Percentiles rank a stretch among this genome's conserved stretches.
These are phyloP conservation scores for Magnaporthiopsis poae DNA, from an alignment of 2,329 filamentous ascomycete species.

Conservation along the genomic window DNA sequence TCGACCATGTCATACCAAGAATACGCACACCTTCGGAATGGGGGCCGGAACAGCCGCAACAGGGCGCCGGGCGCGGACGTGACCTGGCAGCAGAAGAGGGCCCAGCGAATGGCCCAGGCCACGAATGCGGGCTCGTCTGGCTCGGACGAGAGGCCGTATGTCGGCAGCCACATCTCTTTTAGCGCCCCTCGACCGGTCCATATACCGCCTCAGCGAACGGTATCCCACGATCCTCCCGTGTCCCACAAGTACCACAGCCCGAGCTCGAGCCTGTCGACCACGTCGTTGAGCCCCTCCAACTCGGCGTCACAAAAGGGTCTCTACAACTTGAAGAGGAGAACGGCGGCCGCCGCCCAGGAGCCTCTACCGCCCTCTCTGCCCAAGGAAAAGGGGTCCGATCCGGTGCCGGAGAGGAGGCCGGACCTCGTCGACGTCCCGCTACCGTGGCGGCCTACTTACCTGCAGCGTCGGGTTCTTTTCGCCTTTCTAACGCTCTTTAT, in stretches of 20 bases:
- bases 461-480: slow-evolving; percentile 22
- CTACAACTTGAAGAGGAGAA: background rate
- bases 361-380: background rate
- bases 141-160: slow-evolving; percentile 16
- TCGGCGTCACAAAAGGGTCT: slow-evolving; percentile 15
- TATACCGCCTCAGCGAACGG: background rate
- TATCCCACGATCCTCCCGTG: background rate
- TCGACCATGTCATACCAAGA: slow-evolving; percentile 17
- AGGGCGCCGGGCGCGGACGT: slow-evolving; percentile 4
- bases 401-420: slow-evolving; percentile 12
- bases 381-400: background rate
- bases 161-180: slow-evolving; percentile 15
- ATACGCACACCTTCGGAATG: slow-evolving; percentile 15
- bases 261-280: slow-evolving; percentile 13
- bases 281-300: slow-evolving; percentile 16
- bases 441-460: slow-evolving; percentile 27
- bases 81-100: background rate
- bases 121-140: background rate
- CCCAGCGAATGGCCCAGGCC: background rate
- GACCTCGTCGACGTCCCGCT: slow-evolving; percentile 20
- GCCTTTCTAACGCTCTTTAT: slow-evolving; percentile 22
- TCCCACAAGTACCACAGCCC: slow-evolving; percentile 9
- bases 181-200: slow-evolving; percentile 15
- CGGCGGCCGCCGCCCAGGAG: background rate
- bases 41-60: slow-evolving; percentile 5